Evolutionary conservation across 2,329 filamentous ascomycete genomes (phyloP), one percentile per base, ranked within the genome.

Genomic region (Colletotrichum lentis): DNA sequence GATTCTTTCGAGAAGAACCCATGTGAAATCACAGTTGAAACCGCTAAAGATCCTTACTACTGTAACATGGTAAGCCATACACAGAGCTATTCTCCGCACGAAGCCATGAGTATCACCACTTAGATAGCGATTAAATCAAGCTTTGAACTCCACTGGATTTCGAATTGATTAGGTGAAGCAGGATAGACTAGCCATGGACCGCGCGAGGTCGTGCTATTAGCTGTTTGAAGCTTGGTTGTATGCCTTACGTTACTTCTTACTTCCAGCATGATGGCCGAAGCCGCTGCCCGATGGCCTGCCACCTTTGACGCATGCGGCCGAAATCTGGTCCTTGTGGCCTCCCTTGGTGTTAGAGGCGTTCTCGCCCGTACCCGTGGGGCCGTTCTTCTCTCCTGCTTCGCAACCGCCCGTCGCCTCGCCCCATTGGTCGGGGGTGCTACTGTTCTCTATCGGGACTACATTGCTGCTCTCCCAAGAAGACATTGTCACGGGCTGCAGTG

Each of bases 311-410:
- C 37, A 56, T 27, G 54, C 37, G 20, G 37, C 37, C 7, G 37
- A 41, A 12, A 44, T 56, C 24, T 56, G 54, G 22, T 56, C 54
- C 11, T 43, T 43, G 8, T 56, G 54, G 16, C 54, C 54, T 16
- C 54, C 54, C 22, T 44, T 41, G 14, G 37, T 43, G 39, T 31
- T 44, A 2, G 54, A 56, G 10, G 54, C 54, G 18, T 56, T 44
- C 3, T 10, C 20, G 6, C 54, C 54, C 3, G 54, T 56, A 20
- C 54, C 54, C 10, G 54, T 56, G 37, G 54, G 54, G 14, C 54
- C 54, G 22, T 44, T 56, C 22, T 22, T 14, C 18, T 56, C 54
- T 27, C 54, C 54, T 7, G 11, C 16, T 18, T 16, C 11, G 14
- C 54, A 56, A 12, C 54, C 39, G 11, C 54, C 54, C 8, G 20